These are phyloP conservation scores for Byssoonygena ceratinophila DNA, from an alignment of 2,329 filamentous ascomycete species.

Conservation along the genomic window DNA sequence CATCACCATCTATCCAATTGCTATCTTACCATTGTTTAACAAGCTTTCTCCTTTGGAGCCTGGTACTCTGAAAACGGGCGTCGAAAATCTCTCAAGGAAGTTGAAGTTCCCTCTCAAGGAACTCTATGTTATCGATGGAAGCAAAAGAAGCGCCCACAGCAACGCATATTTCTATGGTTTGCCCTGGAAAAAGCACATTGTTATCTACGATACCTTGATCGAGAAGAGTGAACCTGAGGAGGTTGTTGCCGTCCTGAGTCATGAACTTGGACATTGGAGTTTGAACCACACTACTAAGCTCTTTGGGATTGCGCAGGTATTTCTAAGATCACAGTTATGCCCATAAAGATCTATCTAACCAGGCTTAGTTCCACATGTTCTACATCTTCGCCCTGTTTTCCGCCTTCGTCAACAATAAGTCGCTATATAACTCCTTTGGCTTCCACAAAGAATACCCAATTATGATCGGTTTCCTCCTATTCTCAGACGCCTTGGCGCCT, in stretches of 20 bases:
- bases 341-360: neutral
- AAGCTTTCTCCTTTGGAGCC: slow-evolving; percentile 87
- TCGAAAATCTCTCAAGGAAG: slow-evolving; percentile 70
- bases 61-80: slow-evolving; percentile 74
- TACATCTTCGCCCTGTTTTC: slow-evolving; percentile 96
- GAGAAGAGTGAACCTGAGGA: slow-evolving; percentile 89
- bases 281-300: slow-evolving; percentile 88
- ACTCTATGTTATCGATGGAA: slow-evolving; percentile 88
- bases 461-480: slow-evolving; percentile 93
- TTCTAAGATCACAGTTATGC: neutral
- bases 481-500: slow-evolving; percentile 89
- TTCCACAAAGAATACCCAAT: slow-evolving; percentile 76
- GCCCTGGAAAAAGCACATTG: slow-evolving; percentile 99
- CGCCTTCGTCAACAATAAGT: slow-evolving; percentile 90
- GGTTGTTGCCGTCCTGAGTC: slow-evolving; percentile 86
- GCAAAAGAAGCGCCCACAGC: slow-evolving; percentile 76
- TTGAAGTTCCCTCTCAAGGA: slow-evolving; percentile 88
- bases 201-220: slow-evolving; percentile 95
- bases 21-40: slow-evolving; percentile 93
- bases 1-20: slow-evolving; percentile 91
- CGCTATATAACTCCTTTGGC: slow-evolving; percentile 82
- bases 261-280: slow-evolving; percentile 96
- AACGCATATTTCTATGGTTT: slow-evolving; percentile 95
- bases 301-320: slow-evolving; percentile 72
- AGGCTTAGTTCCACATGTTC: slow-evolving; percentile 72